Evolutionary conservation across 495 filamentous ascomycete genomes (phyloP).

Genomic region (Cairneyella variabilis): DNA sequence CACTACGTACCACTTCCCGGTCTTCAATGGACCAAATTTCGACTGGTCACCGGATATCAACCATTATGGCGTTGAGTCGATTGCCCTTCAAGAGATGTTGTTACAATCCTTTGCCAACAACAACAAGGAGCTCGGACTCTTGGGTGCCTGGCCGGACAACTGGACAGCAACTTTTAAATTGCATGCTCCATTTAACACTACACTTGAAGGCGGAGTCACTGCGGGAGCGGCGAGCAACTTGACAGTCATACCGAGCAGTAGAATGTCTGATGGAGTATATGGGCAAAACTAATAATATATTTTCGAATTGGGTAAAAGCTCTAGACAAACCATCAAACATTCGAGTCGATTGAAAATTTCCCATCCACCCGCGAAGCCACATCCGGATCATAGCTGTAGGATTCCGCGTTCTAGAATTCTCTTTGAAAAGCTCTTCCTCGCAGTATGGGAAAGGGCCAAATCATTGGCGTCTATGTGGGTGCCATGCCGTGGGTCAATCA

Average conservation of each 20-base stretch:
- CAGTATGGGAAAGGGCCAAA: too few relatives aligned
- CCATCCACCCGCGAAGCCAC: too few relatives aligned
- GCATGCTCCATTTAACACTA: neutral
- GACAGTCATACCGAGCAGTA: neutral
- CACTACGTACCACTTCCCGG: neutral
- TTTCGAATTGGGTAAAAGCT: too few relatives aligned
- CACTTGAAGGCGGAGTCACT: neutral
- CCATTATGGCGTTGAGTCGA: neutral
- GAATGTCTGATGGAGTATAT: neutral
- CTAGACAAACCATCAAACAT: too few relatives aligned
- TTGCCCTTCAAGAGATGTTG: neutral
- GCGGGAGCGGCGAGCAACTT: neutral
- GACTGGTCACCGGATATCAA: neutral
- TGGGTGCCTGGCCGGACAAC: neutral
- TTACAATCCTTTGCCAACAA: neutral
- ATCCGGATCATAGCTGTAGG: too few relatives aligned
- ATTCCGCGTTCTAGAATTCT: too few relatives aligned
- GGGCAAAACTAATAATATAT: too few relatives aligned
- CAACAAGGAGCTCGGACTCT: neutral
- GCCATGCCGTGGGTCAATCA: too few relatives aligned
- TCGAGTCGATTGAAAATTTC: too few relatives aligned
- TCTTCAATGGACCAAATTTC: neutral
- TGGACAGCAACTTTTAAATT: neutral
- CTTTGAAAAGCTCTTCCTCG: too few relatives aligned
- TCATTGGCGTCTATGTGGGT: too few relatives aligned